These are phyloP conservation scores for Avicennia marina DNA, from an alignment of 257 asterid genomes.

Conservation along the genomic window DNA sequence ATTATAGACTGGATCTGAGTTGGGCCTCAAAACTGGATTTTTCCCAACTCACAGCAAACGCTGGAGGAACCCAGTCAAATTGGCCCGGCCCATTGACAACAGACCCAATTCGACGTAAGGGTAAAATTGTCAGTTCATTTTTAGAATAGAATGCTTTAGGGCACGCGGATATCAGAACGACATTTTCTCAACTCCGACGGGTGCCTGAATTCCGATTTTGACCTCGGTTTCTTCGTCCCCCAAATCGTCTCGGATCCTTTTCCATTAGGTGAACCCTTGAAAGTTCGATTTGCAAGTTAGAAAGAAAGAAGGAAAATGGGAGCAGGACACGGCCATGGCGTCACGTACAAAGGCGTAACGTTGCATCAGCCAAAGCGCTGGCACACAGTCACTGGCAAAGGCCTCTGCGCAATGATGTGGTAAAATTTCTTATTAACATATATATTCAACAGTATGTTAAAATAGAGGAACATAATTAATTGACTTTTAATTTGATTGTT, in stretches of 20 bases:
- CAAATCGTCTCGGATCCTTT: conserved; percentile 5
- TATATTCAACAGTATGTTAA: neutral
- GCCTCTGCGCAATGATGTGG: conserved; percentile 96
- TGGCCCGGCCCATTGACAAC: too few relatives aligned
- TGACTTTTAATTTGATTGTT: neutral
- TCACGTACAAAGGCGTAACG: conserved; percentile 71
- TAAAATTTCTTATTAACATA: conserved; percentile 21
- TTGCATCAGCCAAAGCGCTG: conserved; percentile 85
- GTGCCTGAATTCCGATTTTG: conserved; percentile 2
- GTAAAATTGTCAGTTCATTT: too few relatives aligned
- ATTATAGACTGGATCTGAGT: too few relatives aligned
- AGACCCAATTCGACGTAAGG: too few relatives aligned
- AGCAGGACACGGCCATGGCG: conserved; percentile 67
- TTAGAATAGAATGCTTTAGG: too few relatives aligned
- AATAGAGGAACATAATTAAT: neutral
- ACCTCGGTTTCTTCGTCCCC: conserved; percentile 17
- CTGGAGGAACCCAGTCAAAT: too few relatives aligned
- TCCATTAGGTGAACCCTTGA: conserved; percentile 25
- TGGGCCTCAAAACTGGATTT: too few relatives aligned
- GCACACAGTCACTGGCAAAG: conserved; percentile 89
- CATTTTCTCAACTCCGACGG: conserved; percentile 15
- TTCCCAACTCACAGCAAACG: too few relatives aligned
- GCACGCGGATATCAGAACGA: too few relatives aligned
- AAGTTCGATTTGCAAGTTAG: neutral
- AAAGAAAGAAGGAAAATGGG: conserved; percentile 34